Evolutionary conservation across 2,329 filamentous ascomycete genomes (phyloP).

Genomic region (Metarhizium sp.): DNA sequence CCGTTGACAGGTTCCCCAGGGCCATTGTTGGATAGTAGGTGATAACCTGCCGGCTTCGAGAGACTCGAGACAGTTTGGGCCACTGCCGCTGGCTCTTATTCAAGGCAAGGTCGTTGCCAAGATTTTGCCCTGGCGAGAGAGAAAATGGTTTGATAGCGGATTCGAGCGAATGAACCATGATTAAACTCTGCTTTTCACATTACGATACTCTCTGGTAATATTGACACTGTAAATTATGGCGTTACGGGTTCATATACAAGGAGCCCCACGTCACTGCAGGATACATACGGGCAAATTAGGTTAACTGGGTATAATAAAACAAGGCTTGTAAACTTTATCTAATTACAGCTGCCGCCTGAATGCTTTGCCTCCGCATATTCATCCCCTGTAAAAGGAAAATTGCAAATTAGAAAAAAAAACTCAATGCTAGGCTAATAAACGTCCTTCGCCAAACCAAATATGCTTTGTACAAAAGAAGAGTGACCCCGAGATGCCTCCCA

Average conservation of each 20-base stretch:
- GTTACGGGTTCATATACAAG: neutral
- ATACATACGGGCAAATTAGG: slow-evolving; percentile 1
- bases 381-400: slow-evolving; percentile 4
- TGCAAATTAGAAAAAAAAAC: slow-evolving; percentile 6
- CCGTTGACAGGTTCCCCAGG: slow-evolving; percentile 65
- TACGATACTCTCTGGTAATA: neutral
- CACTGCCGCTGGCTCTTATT: slow-evolving; percentile 75
- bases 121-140: slow-evolving; percentile 41
- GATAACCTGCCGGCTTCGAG: slow-evolving; percentile 79
- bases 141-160: slow-evolving; percentile 39
- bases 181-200: neutral
- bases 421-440: slow-evolving; percentile 14
- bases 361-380: slow-evolving; percentile 8
- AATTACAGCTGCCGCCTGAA: slow-evolving; percentile 22
- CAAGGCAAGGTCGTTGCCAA: slow-evolving; percentile 70
- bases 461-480: slow-evolving; percentile 24
- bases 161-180: slow-evolving; percentile 23
- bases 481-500: slow-evolving; percentile 5
- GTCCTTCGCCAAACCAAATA: slow-evolving; percentile 21
- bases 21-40: slow-evolving; percentile 85
- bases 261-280: neutral
- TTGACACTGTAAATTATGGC: neutral
- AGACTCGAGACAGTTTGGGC: slow-evolving; percentile 81
- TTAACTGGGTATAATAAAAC: slow-evolving; percentile 12
- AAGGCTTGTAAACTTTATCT: slow-evolving; percentile 19